Conservation (phyloP, 129 eudicot genomes). For the Cynara cardunculus region DNA sequence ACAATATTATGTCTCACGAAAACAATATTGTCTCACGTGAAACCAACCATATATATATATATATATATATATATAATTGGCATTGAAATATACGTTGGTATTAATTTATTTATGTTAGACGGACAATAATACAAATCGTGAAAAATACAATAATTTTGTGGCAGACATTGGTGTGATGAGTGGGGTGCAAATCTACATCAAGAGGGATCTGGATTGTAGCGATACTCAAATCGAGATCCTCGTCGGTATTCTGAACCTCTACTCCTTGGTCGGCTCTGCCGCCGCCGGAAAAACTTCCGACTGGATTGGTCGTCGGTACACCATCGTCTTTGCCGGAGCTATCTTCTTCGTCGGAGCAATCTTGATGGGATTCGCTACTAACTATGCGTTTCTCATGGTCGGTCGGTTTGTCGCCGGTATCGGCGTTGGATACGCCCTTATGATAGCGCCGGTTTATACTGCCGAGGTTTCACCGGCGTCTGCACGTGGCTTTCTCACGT, state of each 20-base stretch:
- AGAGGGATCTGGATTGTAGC: constrained; percentile 19
- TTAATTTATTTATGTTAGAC: neutral
- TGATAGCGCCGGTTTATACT: constrained; percentile 66
- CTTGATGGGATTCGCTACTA: constrained; percentile 69
- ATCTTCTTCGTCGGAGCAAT: constrained; percentile 59
- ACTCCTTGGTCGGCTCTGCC: constrained; percentile 54
- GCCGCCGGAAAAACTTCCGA: constrained; percentile 69
- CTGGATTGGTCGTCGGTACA: constrained; percentile 74
- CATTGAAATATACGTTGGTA: neutral
- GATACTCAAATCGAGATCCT: constrained; percentile 44
- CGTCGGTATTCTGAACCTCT: constrained; percentile 51
- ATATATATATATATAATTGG: neutral
- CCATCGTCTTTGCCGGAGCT: constrained; percentile 57
- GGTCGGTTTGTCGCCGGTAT: constrained; percentile 73
- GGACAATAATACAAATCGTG: constrained; percentile 1
- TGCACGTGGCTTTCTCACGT: constrained; percentile 62
- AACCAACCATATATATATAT: too few species aligned
- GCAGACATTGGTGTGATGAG: constrained; percentile 85
- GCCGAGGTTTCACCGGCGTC: constrained; percentile 69
- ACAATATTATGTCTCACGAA: neutral
- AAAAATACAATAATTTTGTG: neutral
- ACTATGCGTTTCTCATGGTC: constrained; percentile 55
- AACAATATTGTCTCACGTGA: neutral
- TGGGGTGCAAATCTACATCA: constrained; percentile 56
- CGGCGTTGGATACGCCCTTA: constrained; percentile 71